Percentiles rank a stretch among this genome's conserved stretches.
phyloP scores from a whole-genome alignment of 768 basidiomycete genomes.

The Heimioporus sp. region DNA sequence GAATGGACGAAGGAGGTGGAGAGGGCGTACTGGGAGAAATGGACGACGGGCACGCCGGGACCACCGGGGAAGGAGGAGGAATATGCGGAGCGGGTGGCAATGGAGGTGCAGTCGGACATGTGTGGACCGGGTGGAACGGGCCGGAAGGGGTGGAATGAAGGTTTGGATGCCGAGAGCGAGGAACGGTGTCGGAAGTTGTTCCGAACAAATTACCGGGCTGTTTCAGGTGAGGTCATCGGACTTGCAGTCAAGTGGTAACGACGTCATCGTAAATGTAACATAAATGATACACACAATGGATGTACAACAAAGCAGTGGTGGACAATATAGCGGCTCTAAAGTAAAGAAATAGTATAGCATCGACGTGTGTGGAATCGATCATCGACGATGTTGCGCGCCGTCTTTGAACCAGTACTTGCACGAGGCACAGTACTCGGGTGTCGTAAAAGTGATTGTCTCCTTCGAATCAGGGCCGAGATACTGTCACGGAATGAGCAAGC shows the following conservation, averaged over 20 bases:
- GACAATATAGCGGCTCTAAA: slow-evolving; percentile 29
- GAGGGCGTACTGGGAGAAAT: slow-evolving; percentile 70
- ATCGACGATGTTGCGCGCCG: slow-evolving; percentile 40
- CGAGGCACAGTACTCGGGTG: slow-evolving; percentile 51
- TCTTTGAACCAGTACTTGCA: slow-evolving; percentile 60
- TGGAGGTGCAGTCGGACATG: slow-evolving; percentile 41
- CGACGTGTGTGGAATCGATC: neutral
- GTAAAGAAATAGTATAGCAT: too few species aligned
- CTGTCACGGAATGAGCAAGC: slow-evolving; percentile 24
- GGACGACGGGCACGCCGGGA: slow-evolving; percentile 41
- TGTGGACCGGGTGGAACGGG: slow-evolving; percentile 32
- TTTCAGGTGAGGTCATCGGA: slow-evolving; percentile 82
- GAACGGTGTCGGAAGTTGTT: slow-evolving; percentile 48
- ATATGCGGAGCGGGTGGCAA: slow-evolving; percentile 38
- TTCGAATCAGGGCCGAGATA: slow-evolving; percentile 69
- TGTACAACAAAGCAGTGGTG: slow-evolving; percentile 20
- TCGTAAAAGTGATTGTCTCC: slow-evolving; percentile 55
- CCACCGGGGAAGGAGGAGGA: slow-evolving; percentile 3
- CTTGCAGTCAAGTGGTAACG: slow-evolving; percentile 70
- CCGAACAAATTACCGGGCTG: slow-evolving; percentile 80
- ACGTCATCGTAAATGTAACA: slow-evolving; percentile 8
- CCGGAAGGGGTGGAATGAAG: slow-evolving; percentile 33
- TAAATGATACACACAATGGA: slow-evolving; percentile 12
- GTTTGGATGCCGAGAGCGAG: slow-evolving; percentile 45
- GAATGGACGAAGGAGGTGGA: slow-evolving; percentile 85